These are phyloP conservation scores for Aspergillus incahuasiensis DNA, from an alignment of 495 filamentous ascomycete species.

Conservation along the genomic window DNA sequence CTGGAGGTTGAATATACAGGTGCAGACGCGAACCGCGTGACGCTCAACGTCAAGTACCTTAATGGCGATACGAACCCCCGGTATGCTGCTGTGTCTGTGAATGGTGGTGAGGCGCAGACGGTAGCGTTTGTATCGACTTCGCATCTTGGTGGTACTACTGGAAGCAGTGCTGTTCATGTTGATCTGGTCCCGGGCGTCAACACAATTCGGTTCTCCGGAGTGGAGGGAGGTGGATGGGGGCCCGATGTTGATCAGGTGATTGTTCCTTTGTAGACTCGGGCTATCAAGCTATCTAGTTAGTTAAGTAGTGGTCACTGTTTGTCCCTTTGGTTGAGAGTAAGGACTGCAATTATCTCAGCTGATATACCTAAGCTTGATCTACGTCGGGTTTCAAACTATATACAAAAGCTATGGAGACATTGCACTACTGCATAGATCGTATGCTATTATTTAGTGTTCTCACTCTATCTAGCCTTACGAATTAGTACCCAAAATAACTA, in stretches of 20 bases:
- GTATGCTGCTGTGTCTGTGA: conserved; percentile 11
- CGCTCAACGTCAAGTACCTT: background rate
- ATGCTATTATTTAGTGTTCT: background rate
- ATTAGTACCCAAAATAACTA: conserved; percentile 10
- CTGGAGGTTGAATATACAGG: background rate
- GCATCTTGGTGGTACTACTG: background rate
- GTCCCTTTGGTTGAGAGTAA: too few species aligned
- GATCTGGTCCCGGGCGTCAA: background rate
- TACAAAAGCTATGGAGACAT: too few species aligned
- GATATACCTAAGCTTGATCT: too few species aligned
- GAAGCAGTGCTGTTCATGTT: background rate
- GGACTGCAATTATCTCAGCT: too few species aligned
- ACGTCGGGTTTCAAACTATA: too few species aligned
- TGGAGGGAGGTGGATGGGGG: background rate
- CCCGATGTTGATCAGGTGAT: background rate
- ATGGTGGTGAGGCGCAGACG: conserved; percentile 1
- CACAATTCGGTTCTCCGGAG: background rate
- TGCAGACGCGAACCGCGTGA: background rate
- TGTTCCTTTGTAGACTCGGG: background rate
- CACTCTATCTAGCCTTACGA: background rate
- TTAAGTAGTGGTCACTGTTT: background rate
- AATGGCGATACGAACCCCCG: conserved; percentile 13
- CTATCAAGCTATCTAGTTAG: too few species aligned
- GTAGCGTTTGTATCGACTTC: background rate
- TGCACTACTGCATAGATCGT: too few species aligned